phyloP scores from a whole-genome alignment of 1,284 basidiomycete species.

The Golubevia sp. region DNA sequence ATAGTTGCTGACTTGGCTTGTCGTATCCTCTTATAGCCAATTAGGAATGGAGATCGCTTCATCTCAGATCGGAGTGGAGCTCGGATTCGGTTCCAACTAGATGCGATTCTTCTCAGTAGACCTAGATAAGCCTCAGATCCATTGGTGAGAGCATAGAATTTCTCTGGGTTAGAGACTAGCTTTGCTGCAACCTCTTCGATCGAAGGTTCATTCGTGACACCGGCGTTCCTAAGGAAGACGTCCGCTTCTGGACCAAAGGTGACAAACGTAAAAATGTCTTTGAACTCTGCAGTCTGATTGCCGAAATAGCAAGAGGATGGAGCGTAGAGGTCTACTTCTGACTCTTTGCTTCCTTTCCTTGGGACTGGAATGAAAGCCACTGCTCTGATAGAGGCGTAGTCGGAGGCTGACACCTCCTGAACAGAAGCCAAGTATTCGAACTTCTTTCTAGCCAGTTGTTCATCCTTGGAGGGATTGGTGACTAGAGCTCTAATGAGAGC shows the following conservation, averaged over 20 bases:
- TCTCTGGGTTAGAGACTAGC: constrained; percentile 65
- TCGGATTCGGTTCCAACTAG: constrained; percentile 35
- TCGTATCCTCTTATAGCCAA: constrained; percentile 62
- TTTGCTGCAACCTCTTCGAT: constrained; percentile 71
- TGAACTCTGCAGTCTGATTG: constrained; percentile 37
- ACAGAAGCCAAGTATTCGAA: constrained; percentile 40
- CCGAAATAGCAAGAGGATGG: constrained; percentile 69
- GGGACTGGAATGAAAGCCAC: constrained; percentile 63
- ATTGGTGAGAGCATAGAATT: constrained; percentile 73
- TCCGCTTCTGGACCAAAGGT: constrained; percentile 85
- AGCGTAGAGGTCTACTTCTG: constrained; percentile 27
- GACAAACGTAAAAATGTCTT: constrained; percentile 75
- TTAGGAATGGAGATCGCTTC: constrained; percentile 57
- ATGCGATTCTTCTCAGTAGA: constrained; percentile 63
- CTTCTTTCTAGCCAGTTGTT: constrained; percentile 35
- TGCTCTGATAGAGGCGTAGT: constrained; percentile 55
- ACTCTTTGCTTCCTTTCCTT: constrained; percentile 11
- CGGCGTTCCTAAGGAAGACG: constrained; percentile 78
- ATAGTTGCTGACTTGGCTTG: constrained; percentile 8
- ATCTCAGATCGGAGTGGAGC: constrained; percentile 32
- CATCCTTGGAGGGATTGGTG: constrained; percentile 29
- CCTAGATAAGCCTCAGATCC: constrained; percentile 72
- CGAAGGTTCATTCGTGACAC: constrained; percentile 85
- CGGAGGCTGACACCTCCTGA: constrained; percentile 47
- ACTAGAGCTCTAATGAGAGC: constrained; percentile 34